Evolutionary conservation across 2,329 filamentous ascomycete species (phyloP), one percentile per base, ranked within the genome.

Genomic region (Penicillium sp.): DNA sequence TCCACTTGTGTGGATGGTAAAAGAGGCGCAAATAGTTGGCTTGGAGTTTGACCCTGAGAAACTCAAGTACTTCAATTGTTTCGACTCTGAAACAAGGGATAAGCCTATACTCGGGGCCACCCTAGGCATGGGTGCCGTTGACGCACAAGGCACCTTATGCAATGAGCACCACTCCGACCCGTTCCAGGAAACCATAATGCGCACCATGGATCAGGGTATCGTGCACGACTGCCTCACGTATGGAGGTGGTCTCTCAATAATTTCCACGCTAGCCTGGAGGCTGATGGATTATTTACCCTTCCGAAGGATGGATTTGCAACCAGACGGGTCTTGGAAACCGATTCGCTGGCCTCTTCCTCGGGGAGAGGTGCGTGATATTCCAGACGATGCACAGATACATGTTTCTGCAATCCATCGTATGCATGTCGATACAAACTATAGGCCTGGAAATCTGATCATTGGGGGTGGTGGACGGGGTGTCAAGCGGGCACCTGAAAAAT

Each of bases 271-370:
- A 0, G 79, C 78, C 1, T 91, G 88, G 88, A 86, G 84, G 40
- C 64, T 88, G 13, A 87, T 91, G 87, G 88, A 91, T 63, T 90
- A 86, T 62, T 74, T 91, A 15, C 88, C 88, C 0, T 89, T 91
- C 70, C 80, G 86, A 1, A 77, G 88, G 27, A 90, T 91, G 86
- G 88, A 91, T 57, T 73, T 91, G 3, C 82, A 83, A 54, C 49
- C 75, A 0, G 57, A 65, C 41, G 61, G 60, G 39, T 52, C 51
- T 3, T 91, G 89, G 89, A 84, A 83, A 68, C 84, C 86, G 0
- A 90, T 91, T 57, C 77, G 83, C 5, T 91, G 87, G 86, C 89
- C 89, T 0, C 73, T 90, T 3, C 88, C 88, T 0, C 80, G 83
- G 8, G 89, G 89, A 2, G 88, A 91, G 68, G 81, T 84, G 0